Percentiles rank a stretch among this genome's conserved stretches.
phyloP scores from a whole-genome alignment of 805 yeast species.

The Debaryomyces maramus region DNA sequence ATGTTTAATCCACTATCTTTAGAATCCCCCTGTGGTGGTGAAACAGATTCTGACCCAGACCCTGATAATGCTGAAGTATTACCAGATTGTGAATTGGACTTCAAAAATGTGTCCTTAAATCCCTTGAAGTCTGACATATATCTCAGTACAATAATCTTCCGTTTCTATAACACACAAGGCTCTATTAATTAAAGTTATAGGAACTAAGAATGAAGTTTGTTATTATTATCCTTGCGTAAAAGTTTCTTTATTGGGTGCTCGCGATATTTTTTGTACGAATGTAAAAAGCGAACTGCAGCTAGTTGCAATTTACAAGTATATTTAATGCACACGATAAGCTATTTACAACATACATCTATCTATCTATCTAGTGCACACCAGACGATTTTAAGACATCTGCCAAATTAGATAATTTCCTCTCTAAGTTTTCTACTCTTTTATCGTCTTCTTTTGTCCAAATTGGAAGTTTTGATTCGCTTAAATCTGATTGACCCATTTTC shows the following conservation, averaged over 20 bases:
- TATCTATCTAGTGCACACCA: no score
- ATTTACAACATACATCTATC: no score
- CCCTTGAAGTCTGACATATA: conserved; percentile 16
- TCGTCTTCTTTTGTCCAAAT: conserved; percentile 42
- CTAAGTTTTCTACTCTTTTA: conserved; percentile 25
- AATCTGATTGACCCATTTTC: conserved; percentile 28
- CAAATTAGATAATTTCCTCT: conserved; percentile 13
- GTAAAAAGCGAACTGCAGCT: no score
- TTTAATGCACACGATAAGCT: no score
- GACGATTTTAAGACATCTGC: conserved; percentile 2
- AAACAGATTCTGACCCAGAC: conserved; percentile 15
- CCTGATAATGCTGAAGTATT: conserved; percentile 6
- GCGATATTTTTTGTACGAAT: no score
- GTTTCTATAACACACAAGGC: no score
- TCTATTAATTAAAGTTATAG: neutral
- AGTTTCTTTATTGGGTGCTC: no score
- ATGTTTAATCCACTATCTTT: conserved; percentile 13
- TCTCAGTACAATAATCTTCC: neutral
- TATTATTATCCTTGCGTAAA: no score
- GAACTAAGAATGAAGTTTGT: neutral
- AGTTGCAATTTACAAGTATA: no score
- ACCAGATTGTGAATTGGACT: conserved; percentile 10
- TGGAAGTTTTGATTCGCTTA: conserved; percentile 24
- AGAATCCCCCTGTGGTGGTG: conserved; percentile 12
- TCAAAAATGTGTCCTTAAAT: conserved; percentile 17